Base-by-base conservation (phyloP, 306 rosid genomes). In the Rosa persica region DNA sequence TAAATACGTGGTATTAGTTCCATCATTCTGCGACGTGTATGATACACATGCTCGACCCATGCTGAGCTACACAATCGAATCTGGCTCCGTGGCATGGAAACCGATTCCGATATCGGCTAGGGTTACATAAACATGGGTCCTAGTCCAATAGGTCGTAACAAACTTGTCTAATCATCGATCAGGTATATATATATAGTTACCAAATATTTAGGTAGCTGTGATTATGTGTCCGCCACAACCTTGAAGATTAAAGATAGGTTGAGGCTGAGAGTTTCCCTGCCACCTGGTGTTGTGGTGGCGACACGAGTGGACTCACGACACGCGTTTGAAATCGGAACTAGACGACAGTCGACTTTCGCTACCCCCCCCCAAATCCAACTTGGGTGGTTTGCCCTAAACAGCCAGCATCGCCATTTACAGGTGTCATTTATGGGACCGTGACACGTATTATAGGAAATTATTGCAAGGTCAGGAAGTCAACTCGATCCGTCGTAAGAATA, bases 341-440 rank as follows among this genome's bases (percentile, higher is more conserved):
- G 72, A 71, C 22, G 74, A 80, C 84, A 73, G 17, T 74, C 49
- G 70, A 76, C 79, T 4, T 0, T 22, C 48, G 39, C 13, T 1
- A 22, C 23, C 46, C 17, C 5, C 39, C 36, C 36, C 72, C 5
- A 22, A 61, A 61, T 39, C 67, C 67, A 67, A 67, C 60, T 75
- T 78, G 66, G 27, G 2, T 48, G 62, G 36, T 47, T 36, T 34
- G 22, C 57, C 64, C 47, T 43, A 68, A n/a, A 9, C 73, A 48
- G 71, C 70, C 75, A 34, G 78, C 80, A 20, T 79, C 49, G 70
- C 44, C 62, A 51, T n/a, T n/a, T 34, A 70, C 78, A 75, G 27
- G 58, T 75, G 75, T 79, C 43, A 13, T n/a, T 2, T 2, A 64
- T 70, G 43, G 66, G 38, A 8, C 70, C 49, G 0, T 64, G 81